These are phyloP conservation scores for Aspergillus sp. DNA, from an alignment of 2,329 filamentous ascomycete species.

Conservation along the genomic window DNA sequence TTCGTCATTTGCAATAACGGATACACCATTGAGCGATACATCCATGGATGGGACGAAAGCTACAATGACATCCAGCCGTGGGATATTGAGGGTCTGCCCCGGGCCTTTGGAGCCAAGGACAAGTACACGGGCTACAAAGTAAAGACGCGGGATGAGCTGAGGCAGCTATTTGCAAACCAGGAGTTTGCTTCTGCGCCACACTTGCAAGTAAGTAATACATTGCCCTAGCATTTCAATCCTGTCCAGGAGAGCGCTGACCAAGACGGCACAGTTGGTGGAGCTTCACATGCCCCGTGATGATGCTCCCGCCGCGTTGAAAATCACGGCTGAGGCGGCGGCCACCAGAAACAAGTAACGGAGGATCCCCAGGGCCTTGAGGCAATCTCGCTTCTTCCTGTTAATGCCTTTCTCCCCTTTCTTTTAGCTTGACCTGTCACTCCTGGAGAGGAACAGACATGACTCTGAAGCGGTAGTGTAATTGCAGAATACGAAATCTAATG, in stretches of 20 bases:
- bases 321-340: slow-evolving; percentile 71
- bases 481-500: background rate
- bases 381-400: background rate
- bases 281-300: slow-evolving; percentile 78
- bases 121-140: slow-evolving; percentile 65
- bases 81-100: slow-evolving; percentile 69
- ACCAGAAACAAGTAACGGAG: slow-evolving; percentile 56
- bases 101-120: slow-evolving; percentile 65
- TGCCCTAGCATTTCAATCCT: background rate
- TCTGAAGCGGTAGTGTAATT: background rate
- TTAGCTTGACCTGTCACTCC: background rate
- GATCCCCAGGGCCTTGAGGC: background rate
- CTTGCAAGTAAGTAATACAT: slow-evolving; percentile 42
- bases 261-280: slow-evolving; percentile 68
- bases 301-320: slow-evolving; percentile 68
- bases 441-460: background rate
- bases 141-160: slow-evolving; percentile 69
- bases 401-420: background rate
- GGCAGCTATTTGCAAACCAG: slow-evolving; percentile 63
- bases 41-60: slow-evolving; percentile 74
- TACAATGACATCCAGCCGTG: slow-evolving; percentile 83
- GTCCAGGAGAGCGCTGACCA: slow-evolving; percentile 18
- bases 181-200: slow-evolving; percentile 59
- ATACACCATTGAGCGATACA: slow-evolving; percentile 85
- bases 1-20: slow-evolving; percentile 87